Conservation (phyloP, 176 grass and related monocot species). For the Lolium perenne region DNA sequence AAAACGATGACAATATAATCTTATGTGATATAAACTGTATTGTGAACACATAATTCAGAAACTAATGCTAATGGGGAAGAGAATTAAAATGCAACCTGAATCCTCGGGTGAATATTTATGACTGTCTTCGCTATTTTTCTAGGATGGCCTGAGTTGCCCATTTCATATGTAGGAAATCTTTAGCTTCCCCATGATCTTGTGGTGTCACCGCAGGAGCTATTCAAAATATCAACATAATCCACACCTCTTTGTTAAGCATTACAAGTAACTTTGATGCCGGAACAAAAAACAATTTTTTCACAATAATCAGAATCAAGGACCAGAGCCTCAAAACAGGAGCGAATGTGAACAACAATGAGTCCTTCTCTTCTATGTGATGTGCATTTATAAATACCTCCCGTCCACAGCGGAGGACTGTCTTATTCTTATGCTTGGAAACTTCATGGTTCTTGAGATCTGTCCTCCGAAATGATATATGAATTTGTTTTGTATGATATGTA, state of each 20-base stretch:
- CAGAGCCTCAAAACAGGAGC: slow-evolving; percentile 40
- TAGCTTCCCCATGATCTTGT: slow-evolving; percentile 13
- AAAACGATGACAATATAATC: background rate
- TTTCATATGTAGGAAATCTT: background rate
- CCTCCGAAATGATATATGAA: slow-evolving; percentile 42
- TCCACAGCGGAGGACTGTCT: too few species aligned
- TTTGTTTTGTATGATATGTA: slow-evolving; percentile 49
- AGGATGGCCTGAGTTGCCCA: background rate
- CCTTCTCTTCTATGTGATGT: slow-evolving; percentile 36
- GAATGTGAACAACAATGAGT: slow-evolving; percentile 44
- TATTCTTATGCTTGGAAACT: too few species aligned
- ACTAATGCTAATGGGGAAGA: background rate
- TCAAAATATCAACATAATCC: background rate
- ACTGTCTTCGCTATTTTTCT: slow-evolving; percentile 3
- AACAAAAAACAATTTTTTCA: slow-evolving; percentile 29
- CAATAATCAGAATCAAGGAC: slow-evolving; percentile 38
- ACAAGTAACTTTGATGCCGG: slow-evolving; percentile 8
- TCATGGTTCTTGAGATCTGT: background rate
- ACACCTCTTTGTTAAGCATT: slow-evolving; percentile 16
- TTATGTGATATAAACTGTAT: background rate
- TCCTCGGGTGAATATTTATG: background rate
- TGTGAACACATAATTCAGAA: background rate
- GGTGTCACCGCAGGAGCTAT: background rate
- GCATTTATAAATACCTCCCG: slow-evolving; percentile 22
- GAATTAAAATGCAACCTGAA: slow-evolving; percentile 24